Percentiles rank a stretch among this genome's conserved stretches.
Evolutionary conservation across 768 basidiomycete genomes (phyloP).

Genomic region (Boletus pseudopeckii): DNA sequence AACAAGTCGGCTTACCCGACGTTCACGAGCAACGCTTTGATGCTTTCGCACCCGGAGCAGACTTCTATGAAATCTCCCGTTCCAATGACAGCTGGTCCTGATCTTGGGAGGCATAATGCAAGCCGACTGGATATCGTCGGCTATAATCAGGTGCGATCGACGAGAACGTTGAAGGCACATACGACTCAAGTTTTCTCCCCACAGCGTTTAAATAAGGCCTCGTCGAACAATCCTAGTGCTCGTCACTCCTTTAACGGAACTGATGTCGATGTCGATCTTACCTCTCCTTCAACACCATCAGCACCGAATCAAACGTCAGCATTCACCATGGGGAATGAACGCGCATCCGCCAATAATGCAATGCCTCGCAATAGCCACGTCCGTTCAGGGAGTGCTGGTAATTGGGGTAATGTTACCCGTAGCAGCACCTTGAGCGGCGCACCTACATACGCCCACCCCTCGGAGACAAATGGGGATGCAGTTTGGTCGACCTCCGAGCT

Average conservation of each 20-base stretch:
- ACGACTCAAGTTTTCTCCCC: constrained; percentile 22
- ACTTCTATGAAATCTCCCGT: constrained; percentile 65
- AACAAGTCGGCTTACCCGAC: constrained; percentile 85
- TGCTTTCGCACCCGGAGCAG: constrained; percentile 57
- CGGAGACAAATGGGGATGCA: constrained; percentile 51
- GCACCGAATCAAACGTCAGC: constrained; percentile 43
- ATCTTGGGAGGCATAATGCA: constrained; percentile 73
- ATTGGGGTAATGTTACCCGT: constrained; percentile 66
- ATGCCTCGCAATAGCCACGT: constrained; percentile 58
- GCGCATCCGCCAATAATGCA: constrained; percentile 32
- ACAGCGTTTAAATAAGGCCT: constrained; percentile 47
- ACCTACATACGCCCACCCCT: constrained; percentile 51
- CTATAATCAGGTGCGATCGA: constrained; percentile 56
- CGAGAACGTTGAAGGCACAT: constrained; percentile 1
- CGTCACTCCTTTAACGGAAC: constrained; percentile 78
- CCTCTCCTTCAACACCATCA: constrained; percentile 51
- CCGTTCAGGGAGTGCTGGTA: constrained; percentile 77
- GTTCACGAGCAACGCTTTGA: constrained; percentile 44
- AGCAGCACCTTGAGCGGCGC: constrained; percentile 48
- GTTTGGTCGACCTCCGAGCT: constrained; percentile 61
- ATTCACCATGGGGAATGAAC: constrained; percentile 37
- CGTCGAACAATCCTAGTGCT: constrained; percentile 47
- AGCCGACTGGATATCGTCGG: constrained; percentile 72
- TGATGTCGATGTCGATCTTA: constrained; percentile 59
- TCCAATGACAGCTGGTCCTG: constrained; percentile 82